Evolutionary conservation across 495 filamentous ascomycete species (phyloP).

Genomic region (Glutinoglossum americanum): DNA sequence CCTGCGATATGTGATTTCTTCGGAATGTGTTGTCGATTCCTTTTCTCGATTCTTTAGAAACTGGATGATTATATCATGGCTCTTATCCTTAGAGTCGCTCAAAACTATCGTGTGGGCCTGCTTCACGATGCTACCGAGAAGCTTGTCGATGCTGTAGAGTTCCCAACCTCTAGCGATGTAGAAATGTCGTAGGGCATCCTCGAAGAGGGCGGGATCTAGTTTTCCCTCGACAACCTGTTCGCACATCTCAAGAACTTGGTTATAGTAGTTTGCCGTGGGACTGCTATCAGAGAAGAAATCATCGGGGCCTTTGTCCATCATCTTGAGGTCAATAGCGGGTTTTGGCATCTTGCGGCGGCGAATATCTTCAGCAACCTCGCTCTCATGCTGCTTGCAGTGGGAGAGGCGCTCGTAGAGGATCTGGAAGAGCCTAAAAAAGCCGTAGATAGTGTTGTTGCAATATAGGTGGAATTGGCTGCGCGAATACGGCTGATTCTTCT

Average conservation of each 20-base stretch:
- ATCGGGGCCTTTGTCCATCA: slow-evolving; percentile 52
- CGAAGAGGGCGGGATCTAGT: slow-evolving; percentile 55
- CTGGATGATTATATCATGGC: slow-evolving; percentile 57
- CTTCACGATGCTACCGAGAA: slow-evolving; percentile 53
- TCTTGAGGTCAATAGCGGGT: slow-evolving; percentile 56
- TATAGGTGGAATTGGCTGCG: slow-evolving; percentile 70
- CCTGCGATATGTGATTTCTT: slow-evolving; percentile 69
- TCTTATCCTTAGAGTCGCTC: slow-evolving; percentile 76
- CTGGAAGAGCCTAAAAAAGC: slow-evolving; percentile 83
- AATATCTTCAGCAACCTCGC: slow-evolving; percentile 48
- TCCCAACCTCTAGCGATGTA: slow-evolving; percentile 79
- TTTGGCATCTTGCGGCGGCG: slow-evolving; percentile 44
- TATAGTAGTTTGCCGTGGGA: slow-evolving; percentile 41
- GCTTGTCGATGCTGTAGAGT: slow-evolving; percentile 71
- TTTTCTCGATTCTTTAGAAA: slow-evolving; percentile 65
- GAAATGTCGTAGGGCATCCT: slow-evolving; percentile 73
- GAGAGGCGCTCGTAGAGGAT: slow-evolving; percentile 65
- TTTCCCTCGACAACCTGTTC: slow-evolving; percentile 50
- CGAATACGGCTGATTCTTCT: slow-evolving; percentile 47
- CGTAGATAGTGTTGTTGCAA: slow-evolving; percentile 70
- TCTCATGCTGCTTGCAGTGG: slow-evolving; percentile 58
- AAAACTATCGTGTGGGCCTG: slow-evolving; percentile 54
- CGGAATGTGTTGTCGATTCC: slow-evolving; percentile 60
- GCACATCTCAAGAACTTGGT: slow-evolving; percentile 45
- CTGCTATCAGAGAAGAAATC: slow-evolving; percentile 59